Conservation (phyloP, 495 filamentous ascomycete species). For the Astrothelium subdiscretum region DNA sequence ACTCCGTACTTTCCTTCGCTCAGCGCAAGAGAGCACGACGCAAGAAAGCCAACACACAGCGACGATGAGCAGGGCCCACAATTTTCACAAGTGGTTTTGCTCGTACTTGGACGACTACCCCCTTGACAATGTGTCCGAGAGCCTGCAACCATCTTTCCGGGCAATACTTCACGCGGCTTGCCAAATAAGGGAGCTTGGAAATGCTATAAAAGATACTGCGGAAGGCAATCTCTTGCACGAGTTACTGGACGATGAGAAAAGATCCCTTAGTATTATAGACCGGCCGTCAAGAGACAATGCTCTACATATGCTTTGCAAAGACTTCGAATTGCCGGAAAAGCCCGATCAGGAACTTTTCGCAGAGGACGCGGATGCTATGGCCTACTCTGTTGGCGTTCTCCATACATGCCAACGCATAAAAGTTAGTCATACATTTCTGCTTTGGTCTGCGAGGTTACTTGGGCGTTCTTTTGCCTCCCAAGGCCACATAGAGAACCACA, state of each 20-base stretch:
- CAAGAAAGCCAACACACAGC: constrained; percentile 63
- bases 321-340: constrained; percentile 50
- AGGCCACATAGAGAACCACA: constrained; percentile 27
- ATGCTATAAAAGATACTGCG: constrained; percentile 45
- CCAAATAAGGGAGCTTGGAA: constrained; percentile 43
- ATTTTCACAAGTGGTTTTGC: constrained; percentile 62
- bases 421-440: constrained; percentile 54
- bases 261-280: constrained; percentile 50
- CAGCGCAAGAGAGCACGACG: constrained; percentile 54
- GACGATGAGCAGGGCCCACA: constrained; percentile 53
- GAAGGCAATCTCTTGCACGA: constrained; percentile 65
- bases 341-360: constrained; percentile 50
- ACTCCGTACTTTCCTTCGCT: constrained; percentile 57
- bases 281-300: constrained; percentile 56
- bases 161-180: constrained; percentile 52
- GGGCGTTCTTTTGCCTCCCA: constrained; percentile 67
- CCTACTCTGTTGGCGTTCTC: constrained; percentile 55
- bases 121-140: background rate
- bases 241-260: constrained; percentile 60
- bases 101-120: constrained; percentile 45
- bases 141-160: constrained; percentile 38
- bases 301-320: constrained; percentile 58
- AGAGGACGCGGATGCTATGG: constrained; percentile 46
- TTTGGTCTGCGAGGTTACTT: constrained; percentile 76
- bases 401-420: constrained; percentile 53